A percentile compares a stretch with the other conserved stretches of the same genome.
Evolutionary conservation across 306 rosid species (phyloP).

Genomic region (Corylus americana): DNA sequence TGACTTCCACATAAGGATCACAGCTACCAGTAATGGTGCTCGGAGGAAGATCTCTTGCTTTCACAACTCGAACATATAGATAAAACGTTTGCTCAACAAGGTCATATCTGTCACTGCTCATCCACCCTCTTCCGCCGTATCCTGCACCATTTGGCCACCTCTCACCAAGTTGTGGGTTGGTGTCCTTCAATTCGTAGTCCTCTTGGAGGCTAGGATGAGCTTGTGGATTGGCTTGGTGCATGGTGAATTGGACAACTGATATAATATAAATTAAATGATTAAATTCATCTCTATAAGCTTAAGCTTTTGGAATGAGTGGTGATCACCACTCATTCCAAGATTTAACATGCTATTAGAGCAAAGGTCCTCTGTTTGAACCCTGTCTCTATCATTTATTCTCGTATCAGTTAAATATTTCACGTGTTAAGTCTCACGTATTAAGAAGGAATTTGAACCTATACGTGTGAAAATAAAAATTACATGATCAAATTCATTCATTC

Average conservation of each 20-base stretch:
- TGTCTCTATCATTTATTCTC: too few relatives aligned
- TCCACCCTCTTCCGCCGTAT: constrained; percentile 71
- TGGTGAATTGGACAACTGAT: constrained; percentile 32
- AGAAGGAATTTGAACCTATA: too few relatives aligned
- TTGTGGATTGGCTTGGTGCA: constrained; percentile 40
- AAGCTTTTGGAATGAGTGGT: too few relatives aligned
- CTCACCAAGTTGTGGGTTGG: constrained; percentile 79
- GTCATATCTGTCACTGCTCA: constrained; percentile 77
- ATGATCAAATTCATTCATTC: too few relatives aligned
- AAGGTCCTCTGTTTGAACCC: too few relatives aligned
- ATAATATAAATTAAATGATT: too few relatives aligned
- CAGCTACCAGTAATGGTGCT: constrained; percentile 61
- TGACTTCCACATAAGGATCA: constrained; percentile 94
- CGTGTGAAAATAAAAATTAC: too few relatives aligned
- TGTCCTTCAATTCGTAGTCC: constrained; percentile 64
- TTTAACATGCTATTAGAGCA: too few relatives aligned
- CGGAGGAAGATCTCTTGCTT: constrained; percentile 78
- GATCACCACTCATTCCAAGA: too few relatives aligned
- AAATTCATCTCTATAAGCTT: too few relatives aligned
- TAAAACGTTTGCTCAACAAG: constrained; percentile 87
- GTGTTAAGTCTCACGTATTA: too few relatives aligned
- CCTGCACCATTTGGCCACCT: constrained; percentile 68
- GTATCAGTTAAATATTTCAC: too few relatives aligned
- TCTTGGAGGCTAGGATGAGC: constrained; percentile 43
- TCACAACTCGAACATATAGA: constrained; percentile 76